Evolutionary conservation across 257 asterid species (phyloP), one percentile per base, ranked within the genome.

Genomic region (Fraxinus anomala): DNA sequence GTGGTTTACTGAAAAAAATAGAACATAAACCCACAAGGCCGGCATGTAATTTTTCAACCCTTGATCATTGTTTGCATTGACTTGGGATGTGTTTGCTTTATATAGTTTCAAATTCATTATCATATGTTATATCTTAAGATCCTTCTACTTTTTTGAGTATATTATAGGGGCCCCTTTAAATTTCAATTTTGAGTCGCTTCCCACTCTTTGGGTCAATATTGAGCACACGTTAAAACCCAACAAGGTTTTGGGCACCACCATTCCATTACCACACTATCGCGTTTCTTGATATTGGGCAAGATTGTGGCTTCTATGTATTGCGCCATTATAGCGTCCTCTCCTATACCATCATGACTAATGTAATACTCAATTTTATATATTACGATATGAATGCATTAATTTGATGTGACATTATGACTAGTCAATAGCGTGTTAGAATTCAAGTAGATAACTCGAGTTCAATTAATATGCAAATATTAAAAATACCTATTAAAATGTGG

Each of bases 31-130:
- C 73, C 78, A 26, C 51, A 44, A 76, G 63, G 81, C 75, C 70
- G 71, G 75, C 76, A 47, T 63, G 68, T 49, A 74, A 47, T 66
- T 63, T 21, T 34, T 67, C 71, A 63, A 47, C 24, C 12, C 69
- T 79, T 70, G 30, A 70, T 47, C 19, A 61, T 33, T 79, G 56
- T 47, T 69, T 74, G 39, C 77, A 21, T 83, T 76, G 81, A 83
- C 83, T 83, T 83, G 75, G 74, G 68, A 54, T 36, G 61, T 54
- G 54, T 70, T 49, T 36, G 21, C 72, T 47, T 49, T 39, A n/a
- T 34, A 23, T 36, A 61, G 36, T 66, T 78, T 66, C 73, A 72
- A 76, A 76, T 68, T 82, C 77, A 23, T 31, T 17, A 75, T 49
- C 63, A 47, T 68, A 24, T 10, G 11, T 63, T 63, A 24, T 63